phyloP scores from a whole-genome alignment of 78 protist genomes.

The Pelomyxa schiedti region DNA sequence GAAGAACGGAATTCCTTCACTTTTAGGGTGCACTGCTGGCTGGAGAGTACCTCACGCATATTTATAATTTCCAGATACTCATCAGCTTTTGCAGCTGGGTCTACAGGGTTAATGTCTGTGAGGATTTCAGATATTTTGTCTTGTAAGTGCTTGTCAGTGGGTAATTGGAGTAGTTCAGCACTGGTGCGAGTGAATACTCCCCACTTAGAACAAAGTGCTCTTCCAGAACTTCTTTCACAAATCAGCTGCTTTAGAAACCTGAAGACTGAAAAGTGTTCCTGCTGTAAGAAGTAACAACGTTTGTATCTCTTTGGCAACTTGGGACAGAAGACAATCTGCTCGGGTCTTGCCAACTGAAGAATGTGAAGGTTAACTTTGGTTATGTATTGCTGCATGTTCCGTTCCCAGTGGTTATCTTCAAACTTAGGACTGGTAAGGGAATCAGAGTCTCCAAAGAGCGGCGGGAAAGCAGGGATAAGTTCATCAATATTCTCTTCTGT shows the following conservation, averaged over 20 bases:
- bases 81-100: not conserved
- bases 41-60: not conserved
- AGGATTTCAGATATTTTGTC: not conserved
- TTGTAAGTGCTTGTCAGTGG: not conserved
- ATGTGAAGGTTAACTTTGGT: not conserved
- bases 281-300: not conserved
- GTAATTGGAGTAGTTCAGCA: not conserved
- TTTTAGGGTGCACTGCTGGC: not conserved
- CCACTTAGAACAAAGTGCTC: not conserved
- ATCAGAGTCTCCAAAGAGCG: not conserved
- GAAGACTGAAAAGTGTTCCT: not conserved
- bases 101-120: not conserved
- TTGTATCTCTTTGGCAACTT: not conserved
- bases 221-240: not conserved
- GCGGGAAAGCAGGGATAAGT: not conserved
- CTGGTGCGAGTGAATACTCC: not conserved
- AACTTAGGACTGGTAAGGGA: too few relatives aligned
- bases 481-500: not conserved
- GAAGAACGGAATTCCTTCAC: not conserved
- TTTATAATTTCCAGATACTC: not conserved
- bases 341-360: conserved; percentile 6
- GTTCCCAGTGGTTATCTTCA: too few relatives aligned
- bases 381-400: not conserved
- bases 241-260: not conserved
- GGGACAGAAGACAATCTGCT: not conserved